Evolutionary conservation across 1,139 yeast species (phyloP).

Genomic region (Zygoascus hellenicus): DNA sequence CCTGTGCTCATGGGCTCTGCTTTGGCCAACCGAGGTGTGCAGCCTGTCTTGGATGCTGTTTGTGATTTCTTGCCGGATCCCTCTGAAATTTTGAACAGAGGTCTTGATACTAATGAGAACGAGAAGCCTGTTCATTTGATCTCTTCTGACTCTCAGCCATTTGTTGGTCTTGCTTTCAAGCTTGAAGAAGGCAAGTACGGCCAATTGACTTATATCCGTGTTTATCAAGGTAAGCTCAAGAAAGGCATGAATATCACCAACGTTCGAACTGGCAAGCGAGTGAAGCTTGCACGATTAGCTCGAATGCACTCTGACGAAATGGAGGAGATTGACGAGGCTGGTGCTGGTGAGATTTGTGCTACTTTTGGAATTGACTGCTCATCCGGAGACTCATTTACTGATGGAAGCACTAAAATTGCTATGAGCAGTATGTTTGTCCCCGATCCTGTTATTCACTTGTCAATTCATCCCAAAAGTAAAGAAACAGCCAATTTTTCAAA

Average conservation of each 20-base stretch:
- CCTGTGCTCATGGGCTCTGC: conserved; percentile 99
- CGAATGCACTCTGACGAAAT: conserved; percentile 98
- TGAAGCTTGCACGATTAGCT: conserved; percentile 90
- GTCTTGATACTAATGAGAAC: conserved; percentile 65
- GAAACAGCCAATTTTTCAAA: conserved; percentile 89
- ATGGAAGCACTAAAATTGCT: conserved; percentile 60
- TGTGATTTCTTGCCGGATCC: conserved; percentile 96
- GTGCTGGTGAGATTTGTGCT: conserved; percentile 98
- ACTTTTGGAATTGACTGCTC: conserved; percentile 99
- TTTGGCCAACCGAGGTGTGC: conserved; percentile 90
- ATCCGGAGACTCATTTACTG: conserved; percentile 97
- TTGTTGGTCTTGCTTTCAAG: conserved; percentile 95
- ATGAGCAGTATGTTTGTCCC: conserved; percentile 99
- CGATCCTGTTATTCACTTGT: conserved; percentile 92
- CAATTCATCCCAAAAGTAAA: conserved; percentile 81
- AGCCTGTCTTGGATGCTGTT: conserved; percentile 91
- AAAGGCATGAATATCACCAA: conserved; percentile 88
- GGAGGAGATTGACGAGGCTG: conserved; percentile 95
- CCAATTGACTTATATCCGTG: conserved; percentile 92
- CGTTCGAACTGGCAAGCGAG: conserved; percentile 87
- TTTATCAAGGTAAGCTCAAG: conserved; percentile 89
- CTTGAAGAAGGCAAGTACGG: conserved; percentile 98
- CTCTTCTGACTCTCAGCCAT: conserved; percentile 72
- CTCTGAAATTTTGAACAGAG: conserved; percentile 83
- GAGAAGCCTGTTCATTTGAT: conserved; percentile 70